These are phyloP conservation scores for Austroboletus festivus DNA, from an alignment of 768 basidiomycete genomes.

Conservation along the genomic window DNA sequence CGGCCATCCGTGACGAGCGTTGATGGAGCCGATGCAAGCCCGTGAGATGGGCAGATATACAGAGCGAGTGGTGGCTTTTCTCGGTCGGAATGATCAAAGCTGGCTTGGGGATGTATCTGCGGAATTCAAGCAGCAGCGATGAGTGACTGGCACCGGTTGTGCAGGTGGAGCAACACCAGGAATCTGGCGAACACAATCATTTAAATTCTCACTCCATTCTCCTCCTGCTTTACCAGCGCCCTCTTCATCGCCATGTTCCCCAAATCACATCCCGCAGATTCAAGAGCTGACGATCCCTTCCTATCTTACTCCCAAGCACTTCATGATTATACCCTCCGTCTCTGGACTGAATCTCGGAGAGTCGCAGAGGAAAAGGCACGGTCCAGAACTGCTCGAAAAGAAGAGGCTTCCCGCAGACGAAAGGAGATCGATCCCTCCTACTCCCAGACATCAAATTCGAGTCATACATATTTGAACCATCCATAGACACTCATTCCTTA, in stretches of 20 bases:
- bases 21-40: no score
- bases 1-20: no score
- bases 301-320: constrained; percentile 59
- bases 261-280: constrained; percentile 2
- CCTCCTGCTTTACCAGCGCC: constrained; percentile 8
- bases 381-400: constrained; percentile 26
- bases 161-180: constrained; percentile 28
- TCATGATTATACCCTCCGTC: constrained; percentile 62
- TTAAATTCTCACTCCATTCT: constrained; percentile 24
- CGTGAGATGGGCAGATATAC: no score
- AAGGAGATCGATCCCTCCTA: constrained; percentile 15
- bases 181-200: constrained; percentile 19
- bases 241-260: constrained; percentile 12
- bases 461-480: constrained; percentile 14
- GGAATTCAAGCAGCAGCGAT: neutral
- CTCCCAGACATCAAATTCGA: constrained; percentile 6
- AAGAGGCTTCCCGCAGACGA: constrained; percentile 26
- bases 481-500: neutral
- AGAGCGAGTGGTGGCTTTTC: neutral
- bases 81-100: neutral
- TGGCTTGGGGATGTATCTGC: constrained; percentile 1
- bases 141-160: constrained; percentile 11
- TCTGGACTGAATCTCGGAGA: constrained; percentile 66
- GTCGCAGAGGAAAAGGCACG: constrained; percentile 50
- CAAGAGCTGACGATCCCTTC: constrained; percentile 35